These are phyloP conservation scores for Neonectria hederae DNA, from an alignment of 2,329 filamentous ascomycete genomes.

Conservation along the genomic window DNA sequence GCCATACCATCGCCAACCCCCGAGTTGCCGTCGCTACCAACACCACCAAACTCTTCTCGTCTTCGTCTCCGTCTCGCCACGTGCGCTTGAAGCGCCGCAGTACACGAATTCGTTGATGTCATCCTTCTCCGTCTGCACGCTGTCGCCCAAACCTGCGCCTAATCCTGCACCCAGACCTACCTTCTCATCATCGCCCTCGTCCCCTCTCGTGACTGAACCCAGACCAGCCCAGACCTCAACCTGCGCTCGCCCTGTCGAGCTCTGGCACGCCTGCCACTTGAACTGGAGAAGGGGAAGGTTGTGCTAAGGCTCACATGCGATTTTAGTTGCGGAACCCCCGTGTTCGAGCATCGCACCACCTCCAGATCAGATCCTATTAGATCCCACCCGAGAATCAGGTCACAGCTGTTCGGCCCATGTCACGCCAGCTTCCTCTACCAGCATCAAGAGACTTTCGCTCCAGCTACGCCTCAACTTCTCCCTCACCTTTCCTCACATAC, in stretches of 20 bases:
- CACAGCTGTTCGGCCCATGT: conserved; percentile 35
- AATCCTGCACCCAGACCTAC: not conserved
- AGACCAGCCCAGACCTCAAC: conserved; percentile 6
- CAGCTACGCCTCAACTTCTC: conserved; percentile 15
- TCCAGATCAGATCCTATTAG: conserved; percentile 21
- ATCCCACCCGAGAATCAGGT: conserved; percentile 19
- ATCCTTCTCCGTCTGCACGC: conserved; percentile 16
- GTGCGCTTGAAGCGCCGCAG: conserved; percentile 4
- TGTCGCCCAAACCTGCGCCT: not conserved
- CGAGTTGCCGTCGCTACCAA: not conserved
- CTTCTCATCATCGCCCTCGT: not conserved
- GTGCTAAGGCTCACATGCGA: conserved; percentile 30
- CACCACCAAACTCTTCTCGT: not conserved
- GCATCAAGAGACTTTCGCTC: conserved; percentile 23
- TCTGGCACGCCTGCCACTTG: conserved; percentile 5
- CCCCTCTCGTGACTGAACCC: conserved; percentile 11
- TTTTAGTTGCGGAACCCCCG: conserved; percentile 31
- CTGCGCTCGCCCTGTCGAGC: conserved; percentile 4
- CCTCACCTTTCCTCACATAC: conserved; percentile 22
- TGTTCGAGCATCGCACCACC: conserved; percentile 35
- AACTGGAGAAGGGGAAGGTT: conserved; percentile 14
- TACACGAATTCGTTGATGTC: conserved; percentile 15
- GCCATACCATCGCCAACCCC: not conserved
- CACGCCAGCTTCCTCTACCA: conserved; percentile 31
- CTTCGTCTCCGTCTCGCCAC: conserved; percentile 3